phyloP scores from a whole-genome alignment of 176 grass and related monocot genomes.

The Triticum dicoccoides region DNA sequence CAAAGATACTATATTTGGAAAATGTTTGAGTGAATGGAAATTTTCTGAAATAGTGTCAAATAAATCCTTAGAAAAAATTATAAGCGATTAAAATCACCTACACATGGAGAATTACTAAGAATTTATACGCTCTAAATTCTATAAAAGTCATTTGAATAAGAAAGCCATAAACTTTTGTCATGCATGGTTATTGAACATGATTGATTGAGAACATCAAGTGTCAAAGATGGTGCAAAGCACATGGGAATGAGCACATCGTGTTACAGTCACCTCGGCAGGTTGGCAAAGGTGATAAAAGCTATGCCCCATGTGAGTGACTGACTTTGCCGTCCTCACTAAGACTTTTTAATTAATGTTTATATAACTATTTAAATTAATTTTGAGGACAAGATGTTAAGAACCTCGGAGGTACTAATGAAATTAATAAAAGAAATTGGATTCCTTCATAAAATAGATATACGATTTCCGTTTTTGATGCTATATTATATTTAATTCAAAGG shows the following conservation, averaged over 20 bases:
- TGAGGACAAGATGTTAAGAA: background rate
- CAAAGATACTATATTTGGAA: background rate
- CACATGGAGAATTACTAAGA: background rate
- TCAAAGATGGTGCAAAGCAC: background rate
- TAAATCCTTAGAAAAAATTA: background rate
- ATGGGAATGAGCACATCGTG: conserved; percentile 47
- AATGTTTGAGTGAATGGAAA: background rate
- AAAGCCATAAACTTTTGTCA: background rate
- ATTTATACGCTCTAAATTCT: background rate
- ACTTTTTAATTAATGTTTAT: too few relatives aligned
- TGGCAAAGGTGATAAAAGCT: background rate
- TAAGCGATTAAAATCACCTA: background rate
- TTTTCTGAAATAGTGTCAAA: background rate
- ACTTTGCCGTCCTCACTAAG: background rate
- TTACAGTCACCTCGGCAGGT: background rate
- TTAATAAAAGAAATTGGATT: background rate
- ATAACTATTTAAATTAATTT: background rate
- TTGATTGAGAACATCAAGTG: background rate
- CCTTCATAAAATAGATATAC: background rate
- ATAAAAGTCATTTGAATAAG: background rate
- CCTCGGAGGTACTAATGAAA: background rate
- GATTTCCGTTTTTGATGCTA: accelerated
- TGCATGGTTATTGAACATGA: background rate
- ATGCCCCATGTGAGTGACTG: background rate
- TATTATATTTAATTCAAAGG: background rate